A percentile compares a stretch with the other conserved stretches of the same genome.
Conservation (phyloP, 1,284 basidiomycete species). For the Malassezia pachydermatis region DNA sequence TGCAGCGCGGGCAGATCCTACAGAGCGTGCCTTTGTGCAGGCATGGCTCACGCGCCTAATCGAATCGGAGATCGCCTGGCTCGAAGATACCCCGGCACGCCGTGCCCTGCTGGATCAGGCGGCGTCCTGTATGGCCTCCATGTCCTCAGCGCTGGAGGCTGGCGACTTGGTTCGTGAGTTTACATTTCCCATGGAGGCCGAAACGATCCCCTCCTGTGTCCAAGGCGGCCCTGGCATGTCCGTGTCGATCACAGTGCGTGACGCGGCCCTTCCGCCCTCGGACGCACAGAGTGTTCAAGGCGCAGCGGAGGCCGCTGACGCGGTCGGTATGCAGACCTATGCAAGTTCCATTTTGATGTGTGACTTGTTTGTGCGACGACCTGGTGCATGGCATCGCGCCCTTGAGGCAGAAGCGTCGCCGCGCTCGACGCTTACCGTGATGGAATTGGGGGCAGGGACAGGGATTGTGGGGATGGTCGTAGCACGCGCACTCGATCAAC, state of each 20-base stretch:
- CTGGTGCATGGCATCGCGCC: background rate
- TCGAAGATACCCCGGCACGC: background rate
- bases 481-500: background rate
- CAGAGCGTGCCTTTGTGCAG: constrained; percentile 12
- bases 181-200: constrained; percentile 4
- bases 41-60: constrained; percentile 13
- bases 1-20: constrained; percentile 13
- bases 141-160: constrained; percentile 6
- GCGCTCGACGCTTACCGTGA: background rate
- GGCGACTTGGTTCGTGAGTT: constrained; percentile 16
- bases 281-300: constrained; percentile 8
- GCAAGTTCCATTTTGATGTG: constrained; percentile 17
- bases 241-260: constrained; percentile 8
- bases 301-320: constrained; percentile 9
- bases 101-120: constrained; percentile 1
- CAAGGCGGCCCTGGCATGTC: background rate
- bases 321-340: constrained; percentile 20
- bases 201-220: background rate
- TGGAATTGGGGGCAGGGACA: constrained; percentile 17
- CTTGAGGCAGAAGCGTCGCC: background rate
- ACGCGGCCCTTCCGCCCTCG: constrained; percentile 15
- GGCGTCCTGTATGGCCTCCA: constrained; percentile 2
- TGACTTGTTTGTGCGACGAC: constrained; percentile 8
- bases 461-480: constrained; percentile 18
- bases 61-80: constrained; percentile 6